Base-by-base conservation (phyloP, 441 rosid species). In the Manihot esculenta region DNA sequence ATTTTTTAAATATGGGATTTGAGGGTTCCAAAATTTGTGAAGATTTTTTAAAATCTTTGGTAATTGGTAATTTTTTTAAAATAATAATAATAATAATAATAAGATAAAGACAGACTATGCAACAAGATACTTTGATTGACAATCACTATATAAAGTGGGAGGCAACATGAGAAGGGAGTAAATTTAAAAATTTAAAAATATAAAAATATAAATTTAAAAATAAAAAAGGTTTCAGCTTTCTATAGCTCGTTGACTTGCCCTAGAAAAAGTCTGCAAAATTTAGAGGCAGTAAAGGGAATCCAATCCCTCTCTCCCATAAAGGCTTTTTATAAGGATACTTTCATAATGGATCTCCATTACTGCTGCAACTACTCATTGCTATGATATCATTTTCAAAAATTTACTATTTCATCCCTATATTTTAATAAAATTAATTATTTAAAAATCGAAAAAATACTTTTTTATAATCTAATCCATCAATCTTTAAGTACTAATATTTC, bases 201-300 rank as follows among this genome's bases (percentile, higher is more conserved):
- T 14, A 67, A 11, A 14, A 15, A 10, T 1, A 62, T 42, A 30
- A 71, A 63, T 10, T 44, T n/a, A n/a, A n/a, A n/a, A 50, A n/a
- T 12, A 51, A 33, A 59, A 54, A 75, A 72, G 4, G 72, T 47
- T 69, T 47, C 78, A 79, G 78, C 87, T 86, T 88, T 85, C 47
- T 30, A 30, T 30, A 30, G 33, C 33, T 50, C 54, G 89, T 88
- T 88, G 91, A 89, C 89, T 85, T 84, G 75, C 83, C 80, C 85
- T 71, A 82, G 70, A 86, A 86, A 86, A 85, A 88, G 78, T 71
- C 81, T 80, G 69, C 83, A n/a, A 77, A 79, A 76, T 81, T 78
- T 79, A 61, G 75, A 72, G 80, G 74, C 33, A 69, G 62, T 41
- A 69, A 80, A 83, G 87, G 75, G 89, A 77, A 88, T 86, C 87